Conservation (phyloP, 2,329 filamentous ascomycete genomes). For the Geosmithia morbida region DNA sequence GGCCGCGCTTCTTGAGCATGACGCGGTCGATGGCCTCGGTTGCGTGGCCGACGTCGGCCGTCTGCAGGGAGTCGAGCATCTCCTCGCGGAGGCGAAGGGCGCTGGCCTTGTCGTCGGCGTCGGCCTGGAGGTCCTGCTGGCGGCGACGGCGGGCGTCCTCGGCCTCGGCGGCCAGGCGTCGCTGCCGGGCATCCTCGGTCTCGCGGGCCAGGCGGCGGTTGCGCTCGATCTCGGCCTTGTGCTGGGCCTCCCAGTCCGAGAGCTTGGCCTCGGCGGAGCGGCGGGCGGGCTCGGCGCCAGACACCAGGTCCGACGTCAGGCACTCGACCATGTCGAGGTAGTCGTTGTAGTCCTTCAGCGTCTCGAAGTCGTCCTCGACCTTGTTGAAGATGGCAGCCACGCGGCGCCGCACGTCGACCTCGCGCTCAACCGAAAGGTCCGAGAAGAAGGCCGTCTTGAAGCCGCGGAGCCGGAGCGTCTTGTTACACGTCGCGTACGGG, state of each 20-base stretch:
- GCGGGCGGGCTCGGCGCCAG: conserved; percentile 51
- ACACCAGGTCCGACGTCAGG: conserved; percentile 77
- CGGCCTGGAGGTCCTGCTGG: conserved; percentile 48
- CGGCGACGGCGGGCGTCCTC: conserved; percentile 48
- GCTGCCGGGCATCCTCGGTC: conserved; percentile 36
- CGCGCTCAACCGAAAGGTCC: conserved; percentile 75
- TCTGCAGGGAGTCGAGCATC: conserved; percentile 55
- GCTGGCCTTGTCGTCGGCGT: conserved; percentile 54
- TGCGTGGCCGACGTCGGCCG: conserved; percentile 44
- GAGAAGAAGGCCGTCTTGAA: conserved; percentile 86
- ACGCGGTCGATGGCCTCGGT: conserved; percentile 44
- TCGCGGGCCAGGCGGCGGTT: conserved; percentile 40
- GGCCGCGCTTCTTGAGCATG: conserved; percentile 59
- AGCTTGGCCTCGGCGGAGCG: conserved; percentile 28
- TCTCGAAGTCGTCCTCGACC: conserved; percentile 80
- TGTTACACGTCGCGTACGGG: conserved; percentile 76
- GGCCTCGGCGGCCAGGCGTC: conserved; percentile 47
- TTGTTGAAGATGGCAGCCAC: conserved; percentile 78
- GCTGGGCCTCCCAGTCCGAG: conserved; percentile 54
- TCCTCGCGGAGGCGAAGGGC: conserved; percentile 50
- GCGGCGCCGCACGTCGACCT: conserved; percentile 78
- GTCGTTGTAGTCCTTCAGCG: conserved; percentile 72
- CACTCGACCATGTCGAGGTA: conserved; percentile 89
- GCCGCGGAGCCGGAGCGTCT: conserved; percentile 69
- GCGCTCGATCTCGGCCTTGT: conserved; percentile 53